Evolutionary conservation across 768 basidiomycete species (phyloP).

Genomic region (Polyporus arcularius): DNA sequence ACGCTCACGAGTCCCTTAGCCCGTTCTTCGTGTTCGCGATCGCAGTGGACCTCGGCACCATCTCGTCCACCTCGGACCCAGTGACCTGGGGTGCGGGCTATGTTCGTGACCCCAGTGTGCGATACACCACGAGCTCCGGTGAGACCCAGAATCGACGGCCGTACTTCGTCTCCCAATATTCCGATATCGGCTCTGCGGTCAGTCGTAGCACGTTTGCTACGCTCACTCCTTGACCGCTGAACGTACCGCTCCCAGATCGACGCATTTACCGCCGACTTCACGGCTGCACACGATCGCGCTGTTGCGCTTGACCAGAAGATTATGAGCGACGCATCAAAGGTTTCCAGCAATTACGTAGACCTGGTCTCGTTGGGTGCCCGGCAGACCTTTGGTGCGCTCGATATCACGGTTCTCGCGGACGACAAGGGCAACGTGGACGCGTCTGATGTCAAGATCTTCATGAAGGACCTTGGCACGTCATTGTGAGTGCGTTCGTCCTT

Average conservation of each 20-base stretch:
- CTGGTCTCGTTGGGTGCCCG: slow-evolving; percentile 29
- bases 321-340: slow-evolving; percentile 18
- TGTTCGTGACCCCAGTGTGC: slow-evolving; percentile 26
- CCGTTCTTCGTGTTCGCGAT: slow-evolving; percentile 26
- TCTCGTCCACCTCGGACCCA: slow-evolving; percentile 17
- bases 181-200: not conserved
- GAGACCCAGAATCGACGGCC: slow-evolving; percentile 16
- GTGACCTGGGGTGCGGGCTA: slow-evolving; percentile 29
- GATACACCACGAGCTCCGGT: slow-evolving; percentile 19
- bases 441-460: slow-evolving; percentile 28
- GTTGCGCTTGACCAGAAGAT: slow-evolving; percentile 27
- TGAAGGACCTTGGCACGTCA: slow-evolving; percentile 14
- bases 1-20: not conserved
- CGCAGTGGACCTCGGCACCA: slow-evolving; percentile 26
- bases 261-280: slow-evolving; percentile 23
- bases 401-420: slow-evolving; percentile 26
- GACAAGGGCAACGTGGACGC: slow-evolving; percentile 21
- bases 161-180: slow-evolving; percentile 17
- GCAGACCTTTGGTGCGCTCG: slow-evolving; percentile 28
- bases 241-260: slow-evolving; percentile 15
- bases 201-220: not conserved
- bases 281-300: slow-evolving; percentile 20
- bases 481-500: not conserved
- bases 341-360: slow-evolving; percentile 26
- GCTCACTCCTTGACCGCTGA: not conserved